These are phyloP conservation scores for Botrytis byssoidea DNA, from an alignment of 2,329 filamentous ascomycete species.

Conservation along the genomic window DNA sequence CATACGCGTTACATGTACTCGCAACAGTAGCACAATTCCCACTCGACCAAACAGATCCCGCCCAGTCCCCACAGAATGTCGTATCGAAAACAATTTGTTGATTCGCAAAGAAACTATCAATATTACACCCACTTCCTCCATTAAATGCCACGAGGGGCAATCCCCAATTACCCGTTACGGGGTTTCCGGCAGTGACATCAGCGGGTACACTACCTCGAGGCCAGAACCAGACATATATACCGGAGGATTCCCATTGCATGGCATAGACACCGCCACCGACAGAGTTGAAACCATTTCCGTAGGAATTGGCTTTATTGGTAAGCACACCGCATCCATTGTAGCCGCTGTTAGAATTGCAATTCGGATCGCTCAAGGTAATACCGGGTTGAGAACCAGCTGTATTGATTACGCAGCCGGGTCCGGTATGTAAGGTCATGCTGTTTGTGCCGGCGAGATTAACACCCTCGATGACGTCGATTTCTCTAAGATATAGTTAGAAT, in stretches of 20 bases:
- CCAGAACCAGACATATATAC: conserved; percentile 83
- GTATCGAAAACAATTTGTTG: conserved; percentile 13
- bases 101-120: background rate
- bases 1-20: background rate
- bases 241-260: conserved; percentile 70
- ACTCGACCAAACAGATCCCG: background rate
- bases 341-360: conserved; percentile 56
- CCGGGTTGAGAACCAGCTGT: conserved; percentile 48
- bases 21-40: background rate
- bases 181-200: conserved; percentile 59
- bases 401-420: conserved; percentile 56
- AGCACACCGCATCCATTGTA: conserved; percentile 59
- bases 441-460: conserved; percentile 62
- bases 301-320: conserved; percentile 53
- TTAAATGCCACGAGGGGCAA: conserved; percentile 68
- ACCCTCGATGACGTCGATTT: conserved; percentile 80
- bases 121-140: conserved; percentile 42
- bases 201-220: conserved; percentile 60
- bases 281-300: conserved; percentile 69
- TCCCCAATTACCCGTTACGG: conserved; percentile 66
- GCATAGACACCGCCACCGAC: conserved; percentile 69
- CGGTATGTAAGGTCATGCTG: conserved; percentile 67
- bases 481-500: conserved; percentile 42
- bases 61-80: conserved; percentile 17
- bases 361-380: conserved; percentile 44